Evolutionary conservation across 2,329 filamentous ascomycete genomes (phyloP), one percentile per base, ranked within the genome.

Genomic region (Hymenoscyphus albidus): DNA sequence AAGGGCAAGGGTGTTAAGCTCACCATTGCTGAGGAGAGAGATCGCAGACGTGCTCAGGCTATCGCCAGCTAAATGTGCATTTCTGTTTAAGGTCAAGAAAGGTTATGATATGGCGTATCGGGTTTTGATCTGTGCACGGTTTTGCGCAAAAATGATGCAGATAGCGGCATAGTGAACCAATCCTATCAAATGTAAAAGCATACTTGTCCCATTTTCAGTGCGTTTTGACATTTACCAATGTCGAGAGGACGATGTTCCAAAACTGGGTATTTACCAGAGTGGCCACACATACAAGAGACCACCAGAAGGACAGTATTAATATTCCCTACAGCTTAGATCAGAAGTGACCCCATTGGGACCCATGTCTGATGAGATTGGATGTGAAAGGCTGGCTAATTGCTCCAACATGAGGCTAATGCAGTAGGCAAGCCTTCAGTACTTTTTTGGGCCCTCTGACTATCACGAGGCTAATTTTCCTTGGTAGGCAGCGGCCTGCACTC

Each of bases 1-100:
- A 99, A 98, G 92, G 95, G 95, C 85, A 97, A 97, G 89, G 95
- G 95, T 92, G 95, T 99, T 86, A 97, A 97, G 92, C 92, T 98
- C 81, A 89, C 90, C 79, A 98, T 99, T 78, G 93, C 94, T 75
- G 94, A 99, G 87, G 94, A 99, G 92, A 89, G 94, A 86, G 94
- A 99, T 84, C 93, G 94, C 82, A 92, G 93, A 80, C 91, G 95
- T 79, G 92, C 93, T 73, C 70, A 76, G 54, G 71, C 74, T 64
- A 75, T 76, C 69, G 74, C 75, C 61, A 69, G 69, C 62, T 75
- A 74, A 73, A 68, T 70, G 70, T 72, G 64, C 64, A 65, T 61
- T 70, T 70, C 69, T 63, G 60, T 70, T 65, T 71, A 69, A 68
- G 67, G 65, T 70, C 64, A 63, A 59, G 62, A 64, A 59, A 64